These are phyloP conservation scores for Westerdykella sp. DNA, from an alignment of 2,329 filamentous ascomycete genomes.

Conservation along the genomic window DNA sequence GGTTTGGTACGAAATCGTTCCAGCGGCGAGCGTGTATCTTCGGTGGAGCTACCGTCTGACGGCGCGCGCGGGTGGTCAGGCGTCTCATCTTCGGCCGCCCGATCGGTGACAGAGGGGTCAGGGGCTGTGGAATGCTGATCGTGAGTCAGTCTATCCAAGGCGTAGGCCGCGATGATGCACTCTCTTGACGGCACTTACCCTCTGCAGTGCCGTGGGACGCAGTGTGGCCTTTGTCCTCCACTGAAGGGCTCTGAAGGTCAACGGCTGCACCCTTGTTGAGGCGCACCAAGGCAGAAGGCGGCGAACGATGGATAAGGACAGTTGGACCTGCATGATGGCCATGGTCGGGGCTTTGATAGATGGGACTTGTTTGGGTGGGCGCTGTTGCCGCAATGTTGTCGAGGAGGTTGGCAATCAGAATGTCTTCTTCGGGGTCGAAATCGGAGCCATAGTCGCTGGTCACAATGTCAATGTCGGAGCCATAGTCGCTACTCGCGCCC, in stretches of 20 bases:
- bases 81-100: not conserved
- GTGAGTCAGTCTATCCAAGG: constrained; percentile 28
- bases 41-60: not conserved
- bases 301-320: constrained; percentile 5
- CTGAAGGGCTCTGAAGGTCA: not conserved
- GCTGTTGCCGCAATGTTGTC: constrained; percentile 38
- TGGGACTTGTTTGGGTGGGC: constrained; percentile 14
- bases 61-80: not conserved
- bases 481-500: constrained; percentile 51
- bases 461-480: constrained; percentile 52
- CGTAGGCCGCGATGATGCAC: not conserved
- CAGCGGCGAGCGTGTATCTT: constrained; percentile 56
- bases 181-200: not conserved
- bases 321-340: constrained; percentile 10
- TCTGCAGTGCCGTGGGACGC: not conserved
- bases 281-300: constrained; percentile 4
- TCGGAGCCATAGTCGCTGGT: constrained; percentile 61
- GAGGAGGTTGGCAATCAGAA: constrained; percentile 48
- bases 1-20: constrained; percentile 73
- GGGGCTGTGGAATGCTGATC: constrained; percentile 31
- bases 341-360: constrained; percentile 17
- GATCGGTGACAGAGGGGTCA: not conserved
- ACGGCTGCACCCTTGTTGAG: not conserved
- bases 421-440: constrained; percentile 49
- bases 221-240: not conserved